Base-by-base conservation (phyloP, 495 filamentous ascomycete species). In the Chaetomium cochliodes region DNA sequence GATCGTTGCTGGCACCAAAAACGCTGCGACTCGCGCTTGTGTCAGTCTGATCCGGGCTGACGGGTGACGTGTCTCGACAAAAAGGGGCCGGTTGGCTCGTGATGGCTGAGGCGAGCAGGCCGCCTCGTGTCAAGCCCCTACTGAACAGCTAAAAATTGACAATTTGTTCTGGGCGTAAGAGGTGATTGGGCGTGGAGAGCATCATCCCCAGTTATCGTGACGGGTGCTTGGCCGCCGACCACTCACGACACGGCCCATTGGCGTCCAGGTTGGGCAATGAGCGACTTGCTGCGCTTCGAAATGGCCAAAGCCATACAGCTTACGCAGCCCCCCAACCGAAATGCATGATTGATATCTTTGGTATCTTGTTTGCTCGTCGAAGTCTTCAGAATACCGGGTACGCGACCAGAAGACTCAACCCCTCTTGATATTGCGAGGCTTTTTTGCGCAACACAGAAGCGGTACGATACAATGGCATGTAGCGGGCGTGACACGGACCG, bases 61-160 rank as follows among this genome's bases (percentile, higher is more conserved):
- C n/a, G 23, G 37, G 22, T 23, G 56, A 58, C 56, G 56, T 58
- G 56, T 58, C 56, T 44, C 56, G 18, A 58, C 41, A 58, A 46
- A 33, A 46, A 46, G 3, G 20, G 37, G 13, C 15, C 5, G 5
- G 12, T 46, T 44, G 37, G 15, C 13, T 58, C 39, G 39, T 26
- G 37, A 46, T 46, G 56, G 39, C 25, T 26, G 18, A 6, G 37
- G n/a, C 22, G 20, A 5, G 7, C 22, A 22, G 5, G 15, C 2
- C 23, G 56, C 22, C 8, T 58, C 56, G n/a, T 58, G 56, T 25
- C 56, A 26, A 56, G 30, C 30, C 16, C 18, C 33, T 12, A 41
- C 30, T 56, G 28, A 39, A 39, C 30, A n/a, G 30, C 53, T 39
- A 39, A 56, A 55, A 56, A 56, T 39, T 37, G 30, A 39, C 3